These are phyloP conservation scores for Hibiscus trionum DNA, from an alignment of 345 rosid species.

Conservation along the genomic window DNA sequence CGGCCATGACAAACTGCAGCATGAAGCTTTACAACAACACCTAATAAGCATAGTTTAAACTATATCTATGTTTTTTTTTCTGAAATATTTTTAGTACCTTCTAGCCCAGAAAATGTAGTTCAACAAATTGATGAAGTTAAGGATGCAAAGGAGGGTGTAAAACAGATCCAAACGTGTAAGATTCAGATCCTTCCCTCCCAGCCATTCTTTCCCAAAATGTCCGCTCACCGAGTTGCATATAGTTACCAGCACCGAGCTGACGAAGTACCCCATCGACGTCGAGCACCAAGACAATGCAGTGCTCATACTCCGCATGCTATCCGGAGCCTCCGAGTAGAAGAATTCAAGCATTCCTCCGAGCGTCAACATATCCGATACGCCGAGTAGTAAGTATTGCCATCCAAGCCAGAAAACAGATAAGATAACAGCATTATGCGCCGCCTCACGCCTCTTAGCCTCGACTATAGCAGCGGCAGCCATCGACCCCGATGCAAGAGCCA, in stretches of 20 bases:
- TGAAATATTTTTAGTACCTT: constrained; percentile 7
- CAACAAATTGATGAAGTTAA: constrained; percentile 38
- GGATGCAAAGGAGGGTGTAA: constrained; percentile 34
- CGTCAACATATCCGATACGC: constrained; percentile 48
- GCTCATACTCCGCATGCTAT: constrained; percentile 39
- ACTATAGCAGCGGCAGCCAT: constrained; percentile 49
- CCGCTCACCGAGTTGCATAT: constrained; percentile 27
- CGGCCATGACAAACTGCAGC: too few species aligned
- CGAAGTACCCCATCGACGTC: constrained; percentile 43
- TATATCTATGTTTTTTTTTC: neutral
- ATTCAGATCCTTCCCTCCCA: constrained; percentile 35
- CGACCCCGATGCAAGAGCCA: constrained; percentile 38
- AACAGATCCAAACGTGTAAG: constrained; percentile 36
- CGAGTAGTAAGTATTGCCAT: constrained; percentile 42
- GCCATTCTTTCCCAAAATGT: constrained; percentile 29
- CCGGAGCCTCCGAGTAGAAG: constrained; percentile 48
- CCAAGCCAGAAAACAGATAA: constrained; percentile 51
- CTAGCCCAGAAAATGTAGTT: constrained; percentile 32
- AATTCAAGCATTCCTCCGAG: constrained; percentile 63
- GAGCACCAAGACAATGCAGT: constrained; percentile 59
- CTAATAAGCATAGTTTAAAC: neutral
- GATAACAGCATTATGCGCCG: constrained; percentile 6
- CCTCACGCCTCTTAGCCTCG: constrained; percentile 32
- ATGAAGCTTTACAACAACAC: neutral
- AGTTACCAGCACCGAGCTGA: constrained; percentile 40